Conservation (phyloP, 1,284 basidiomycete species). For the Trametes versicolor region DNA sequence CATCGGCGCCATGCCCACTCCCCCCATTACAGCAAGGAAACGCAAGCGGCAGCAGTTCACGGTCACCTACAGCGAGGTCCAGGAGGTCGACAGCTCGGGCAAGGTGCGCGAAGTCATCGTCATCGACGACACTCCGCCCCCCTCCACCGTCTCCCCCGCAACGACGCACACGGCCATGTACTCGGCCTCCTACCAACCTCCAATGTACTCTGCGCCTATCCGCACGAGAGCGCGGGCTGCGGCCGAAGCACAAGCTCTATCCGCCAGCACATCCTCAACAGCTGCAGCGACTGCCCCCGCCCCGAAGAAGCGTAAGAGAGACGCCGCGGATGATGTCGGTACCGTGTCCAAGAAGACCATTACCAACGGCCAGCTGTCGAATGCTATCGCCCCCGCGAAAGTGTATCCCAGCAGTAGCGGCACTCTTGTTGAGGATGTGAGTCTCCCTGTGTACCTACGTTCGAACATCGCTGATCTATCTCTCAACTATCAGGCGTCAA, state of each 20-base stretch:
- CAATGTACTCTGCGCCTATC: conserved; percentile 75
- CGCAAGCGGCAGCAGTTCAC: conserved; percentile 84
- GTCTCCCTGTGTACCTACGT: conserved; percentile 43
- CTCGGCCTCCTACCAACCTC: conserved; percentile 82
- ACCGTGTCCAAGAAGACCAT: conserved; percentile 68
- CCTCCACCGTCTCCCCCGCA: conserved; percentile 78
- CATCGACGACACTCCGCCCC: conserved; percentile 87
- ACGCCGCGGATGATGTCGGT: conserved; percentile 72
- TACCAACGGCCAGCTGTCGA: conserved; percentile 55
- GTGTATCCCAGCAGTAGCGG: conserved; percentile 72
- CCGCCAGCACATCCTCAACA: conserved; percentile 69
- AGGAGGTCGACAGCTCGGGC: conserved; percentile 81
- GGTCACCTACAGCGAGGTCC: conserved; percentile 84
- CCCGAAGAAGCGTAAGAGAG: conserved; percentile 82
- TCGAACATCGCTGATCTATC: conserved; percentile 38
- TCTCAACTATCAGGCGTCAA: conserved; percentile 58
- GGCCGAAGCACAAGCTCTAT: conserved; percentile 79
- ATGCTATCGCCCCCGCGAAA: conserved; percentile 58
- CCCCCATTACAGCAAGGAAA: conserved; percentile 75
- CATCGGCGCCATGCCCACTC: conserved; percentile 59
- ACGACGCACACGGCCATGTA: conserved; percentile 69
- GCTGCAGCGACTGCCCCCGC: conserved; percentile 62
- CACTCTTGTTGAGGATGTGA: conserved; percentile 69
- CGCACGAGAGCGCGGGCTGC: conserved; percentile 84
- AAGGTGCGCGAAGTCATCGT: conserved; percentile 84